phyloP scores from a whole-genome alignment of 2,329 filamentous ascomycete species.

The Orbilia oligospora region DNA sequence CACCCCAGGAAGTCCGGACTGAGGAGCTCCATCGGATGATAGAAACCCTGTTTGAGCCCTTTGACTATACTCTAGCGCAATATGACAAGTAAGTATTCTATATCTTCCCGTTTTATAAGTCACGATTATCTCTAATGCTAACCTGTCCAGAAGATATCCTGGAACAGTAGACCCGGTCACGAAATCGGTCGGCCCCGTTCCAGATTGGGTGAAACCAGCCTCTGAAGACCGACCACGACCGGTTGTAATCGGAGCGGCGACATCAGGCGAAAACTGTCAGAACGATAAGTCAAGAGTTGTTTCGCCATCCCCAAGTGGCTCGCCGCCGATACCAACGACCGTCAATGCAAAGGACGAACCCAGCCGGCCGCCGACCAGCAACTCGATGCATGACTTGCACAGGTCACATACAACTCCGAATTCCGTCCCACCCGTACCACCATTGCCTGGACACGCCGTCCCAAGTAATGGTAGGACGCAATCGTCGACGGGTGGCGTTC shows the following conservation, averaged over 20 bases:
- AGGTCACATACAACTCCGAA: conserved; percentile 60
- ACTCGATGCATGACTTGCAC: conserved; percentile 64
- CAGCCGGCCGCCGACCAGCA: conserved; percentile 64
- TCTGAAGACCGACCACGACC: conserved; percentile 48
- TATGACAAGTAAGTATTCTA: conserved; percentile 77
- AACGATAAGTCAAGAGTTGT: conserved; percentile 62
- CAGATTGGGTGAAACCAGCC: conserved; percentile 64
- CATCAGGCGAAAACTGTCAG: conserved; percentile 61
- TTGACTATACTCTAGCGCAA: conserved; percentile 89
- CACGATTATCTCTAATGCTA: conserved; percentile 48
- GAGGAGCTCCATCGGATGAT: conserved; percentile 96
- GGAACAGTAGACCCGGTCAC: conserved; percentile 65
- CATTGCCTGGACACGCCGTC: conserved; percentile 77
- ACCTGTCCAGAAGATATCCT: conserved; percentile 65
- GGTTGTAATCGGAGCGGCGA: conserved; percentile 56
- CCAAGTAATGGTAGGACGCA: conserved; percentile 72
- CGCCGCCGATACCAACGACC: conserved; percentile 63
- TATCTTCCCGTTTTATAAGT: not conserved
- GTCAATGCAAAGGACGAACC: conserved; percentile 64
- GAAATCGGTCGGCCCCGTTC: conserved; percentile 63
- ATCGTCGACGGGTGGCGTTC: conserved; percentile 77
- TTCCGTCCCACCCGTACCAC: conserved; percentile 68
- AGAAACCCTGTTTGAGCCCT: conserved; percentile 91
- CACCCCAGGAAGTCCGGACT: conserved; percentile 92
- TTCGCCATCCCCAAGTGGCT: conserved; percentile 63